These are phyloP conservation scores for Ampelocalamus luodianensis DNA, from an alignment of 176 grass and related monocot species.

Conservation along the genomic window DNA sequence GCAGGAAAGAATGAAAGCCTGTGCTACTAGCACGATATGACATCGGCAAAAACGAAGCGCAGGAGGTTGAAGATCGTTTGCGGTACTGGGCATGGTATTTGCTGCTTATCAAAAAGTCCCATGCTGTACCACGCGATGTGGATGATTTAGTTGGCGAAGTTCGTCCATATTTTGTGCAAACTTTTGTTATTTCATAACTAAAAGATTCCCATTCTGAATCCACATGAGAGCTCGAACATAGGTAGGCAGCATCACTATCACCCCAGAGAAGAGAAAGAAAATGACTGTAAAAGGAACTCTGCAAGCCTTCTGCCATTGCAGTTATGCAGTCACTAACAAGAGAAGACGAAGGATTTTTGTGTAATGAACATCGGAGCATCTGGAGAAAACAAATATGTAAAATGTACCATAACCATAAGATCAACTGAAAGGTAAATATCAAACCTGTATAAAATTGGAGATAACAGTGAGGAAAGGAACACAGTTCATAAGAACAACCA, in stretches of 20 bases:
- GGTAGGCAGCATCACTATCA: constrained; percentile 59
- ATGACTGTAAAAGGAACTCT: constrained; percentile 66
- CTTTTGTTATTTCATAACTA: constrained; percentile 61
- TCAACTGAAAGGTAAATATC: constrained; percentile 36
- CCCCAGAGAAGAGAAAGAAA: constrained; percentile 90
- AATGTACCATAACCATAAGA: constrained; percentile 28
- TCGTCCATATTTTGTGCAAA: constrained; percentile 64
- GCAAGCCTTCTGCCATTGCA: constrained; percentile 82
- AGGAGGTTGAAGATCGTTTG: constrained; percentile 53
- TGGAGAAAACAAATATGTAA: constrained; percentile 46
- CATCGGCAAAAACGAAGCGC: constrained; percentile 50
- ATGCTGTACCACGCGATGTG: constrained; percentile 50
- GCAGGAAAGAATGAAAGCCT: constrained; percentile 36
- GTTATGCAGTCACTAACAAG: constrained; percentile 90
- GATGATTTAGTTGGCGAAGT: constrained; percentile 46
- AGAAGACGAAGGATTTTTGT: constrained; percentile 73
- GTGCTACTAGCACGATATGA: constrained; percentile 39
- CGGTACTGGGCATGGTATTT: constrained; percentile 72
- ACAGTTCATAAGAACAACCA: not conserved
- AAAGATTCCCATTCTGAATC: constrained; percentile 95
- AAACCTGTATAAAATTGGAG: constrained; percentile 19
- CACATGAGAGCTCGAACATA: constrained; percentile 53
- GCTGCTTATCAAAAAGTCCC: constrained; percentile 85
- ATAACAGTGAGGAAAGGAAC: constrained; percentile 6
- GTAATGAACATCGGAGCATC: constrained; percentile 84